phyloP scores from a whole-genome alignment of 1,284 basidiomycete genomes.

The Lentinus polychrous region DNA sequence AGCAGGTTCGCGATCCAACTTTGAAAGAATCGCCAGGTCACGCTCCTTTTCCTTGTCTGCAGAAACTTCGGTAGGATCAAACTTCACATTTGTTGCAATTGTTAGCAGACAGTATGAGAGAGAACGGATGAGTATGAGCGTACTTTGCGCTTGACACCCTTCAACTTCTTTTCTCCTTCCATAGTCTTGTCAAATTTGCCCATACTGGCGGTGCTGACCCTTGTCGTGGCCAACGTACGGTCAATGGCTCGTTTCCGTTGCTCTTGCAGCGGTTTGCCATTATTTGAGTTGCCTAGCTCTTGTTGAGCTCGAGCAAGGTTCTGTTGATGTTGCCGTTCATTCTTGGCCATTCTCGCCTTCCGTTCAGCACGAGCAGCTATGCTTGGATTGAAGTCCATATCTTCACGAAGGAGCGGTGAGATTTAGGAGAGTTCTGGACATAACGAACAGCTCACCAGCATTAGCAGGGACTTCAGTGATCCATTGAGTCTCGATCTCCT shows the following conservation, averaged over 20 bases:
- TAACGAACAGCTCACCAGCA: constrained; percentile 53
- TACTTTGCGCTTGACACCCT: constrained; percentile 91
- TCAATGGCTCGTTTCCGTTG: constrained; percentile 74
- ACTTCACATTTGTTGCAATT: constrained; percentile 39
- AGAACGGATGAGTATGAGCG: constrained; percentile 16
- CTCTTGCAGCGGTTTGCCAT: constrained; percentile 28
- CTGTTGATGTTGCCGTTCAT: constrained; percentile 73
- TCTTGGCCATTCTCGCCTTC: constrained; percentile 80
- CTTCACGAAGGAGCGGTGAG: constrained; percentile 19
- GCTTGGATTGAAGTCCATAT: constrained; percentile 74
- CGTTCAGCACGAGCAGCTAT: constrained; percentile 72
- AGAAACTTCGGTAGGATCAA: constrained; percentile 72
- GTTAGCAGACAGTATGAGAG: background rate
- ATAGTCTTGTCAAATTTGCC: constrained; percentile 88
- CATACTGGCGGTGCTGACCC: constrained; percentile 87
- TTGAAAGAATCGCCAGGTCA: constrained; percentile 71
- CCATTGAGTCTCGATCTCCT: constrained; percentile 86
- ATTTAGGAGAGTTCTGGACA: background rate
- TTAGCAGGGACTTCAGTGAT: constrained; percentile 84
- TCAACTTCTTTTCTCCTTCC: constrained; percentile 85
- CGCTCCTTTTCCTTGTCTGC: constrained; percentile 62
- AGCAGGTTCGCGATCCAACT: constrained; percentile 58
- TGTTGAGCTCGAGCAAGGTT: constrained; percentile 66
- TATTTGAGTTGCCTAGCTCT: constrained; percentile 13
- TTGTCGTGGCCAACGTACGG: constrained; percentile 71